phyloP scores from a whole-genome alignment of 75 land plant species.

The Chamaecyparis obtusa region DNA sequence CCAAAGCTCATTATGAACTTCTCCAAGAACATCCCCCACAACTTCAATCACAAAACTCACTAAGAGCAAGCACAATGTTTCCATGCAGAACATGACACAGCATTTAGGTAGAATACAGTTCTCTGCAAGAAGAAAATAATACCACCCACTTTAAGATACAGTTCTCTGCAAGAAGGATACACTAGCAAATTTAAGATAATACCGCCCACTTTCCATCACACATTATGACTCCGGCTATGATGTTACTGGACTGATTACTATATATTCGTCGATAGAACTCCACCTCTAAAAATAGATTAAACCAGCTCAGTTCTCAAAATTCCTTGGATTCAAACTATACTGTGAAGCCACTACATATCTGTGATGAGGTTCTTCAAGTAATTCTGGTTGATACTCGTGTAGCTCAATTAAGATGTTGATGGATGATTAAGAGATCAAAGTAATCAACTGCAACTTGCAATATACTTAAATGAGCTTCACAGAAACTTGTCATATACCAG shows the following conservation, averaged over 20 bases:
- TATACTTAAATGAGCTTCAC: not conserved
- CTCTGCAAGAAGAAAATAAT: not conserved
- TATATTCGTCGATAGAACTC: not conserved
- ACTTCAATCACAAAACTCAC: not conserved
- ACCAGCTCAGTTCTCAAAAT: not conserved
- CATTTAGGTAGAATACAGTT: not conserved
- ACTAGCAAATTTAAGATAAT: not conserved
- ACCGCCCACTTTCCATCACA: not conserved
- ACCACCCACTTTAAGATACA: too few relatives aligned
- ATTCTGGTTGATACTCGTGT: not conserved
- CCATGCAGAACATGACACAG: not conserved
- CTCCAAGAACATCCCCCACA: not conserved
- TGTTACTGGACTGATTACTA: not conserved
- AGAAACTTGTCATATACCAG: not conserved
- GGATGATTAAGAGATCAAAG: not conserved
- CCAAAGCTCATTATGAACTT: not conserved
- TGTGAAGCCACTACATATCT: not conserved
- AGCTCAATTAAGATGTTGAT: not conserved
- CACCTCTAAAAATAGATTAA: not conserved
- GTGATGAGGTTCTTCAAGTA: not conserved
- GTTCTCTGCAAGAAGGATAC: not conserved
- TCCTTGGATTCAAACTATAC: not conserved
- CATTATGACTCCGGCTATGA: not conserved
- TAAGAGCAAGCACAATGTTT: not conserved
- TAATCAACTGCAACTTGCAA: conserved; percentile 2